Base-by-base conservation (phyloP, 805 yeast genomes). In the Candida yuanshanica region DNA sequence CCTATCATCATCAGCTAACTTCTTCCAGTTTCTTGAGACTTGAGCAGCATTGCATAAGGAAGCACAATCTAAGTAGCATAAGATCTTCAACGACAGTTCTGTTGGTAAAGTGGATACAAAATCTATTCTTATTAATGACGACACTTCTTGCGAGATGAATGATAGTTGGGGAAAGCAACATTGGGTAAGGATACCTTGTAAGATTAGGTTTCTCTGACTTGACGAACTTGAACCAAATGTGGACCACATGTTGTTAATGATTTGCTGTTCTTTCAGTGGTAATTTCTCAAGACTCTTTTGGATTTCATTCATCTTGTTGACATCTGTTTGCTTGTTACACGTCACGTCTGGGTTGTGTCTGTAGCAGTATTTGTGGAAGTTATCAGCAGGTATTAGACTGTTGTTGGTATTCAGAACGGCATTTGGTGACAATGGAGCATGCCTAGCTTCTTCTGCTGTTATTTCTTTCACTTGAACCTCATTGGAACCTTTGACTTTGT, bases 101-200 rank as follows among this genome's bases (percentile, higher is more conserved):
- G 79, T 73, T 2, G 99, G 99, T 36, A 93, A 70, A 7, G 89
- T 81, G 32, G 84, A 70, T 25, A 93, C 78, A 56, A 89, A 91
- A 64, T 93, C 99, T 46, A 93, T 86, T 50, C 90, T 80, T 45
- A 93, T 83, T 54, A 93, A 68, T 32, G 78, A 74, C 25, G 81
- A 75, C 17, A 93, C 83, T 55, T 88, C 91, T 49, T 83, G 80
- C 1, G 95, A 77, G 4, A 91, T 77, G 45, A 80, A 79, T n/a
- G 95, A 86, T 17, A 93, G 69, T 57, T 90, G 96, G 2, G 98
- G 97, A 65, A 88, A 90, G 54, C 99, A 93, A 61, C 98, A 88
- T 59, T 88, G 95, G 5, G 87, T 71, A 34, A 93, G 65, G 26
- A 93, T 64, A 1, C 98, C 97, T 57, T 84, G 83, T 37, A 93